These are phyloP conservation scores for Yamadazyma spencermartinsiae DNA, from an alignment of 1,139 yeast genomes.

Conservation along the genomic window DNA sequence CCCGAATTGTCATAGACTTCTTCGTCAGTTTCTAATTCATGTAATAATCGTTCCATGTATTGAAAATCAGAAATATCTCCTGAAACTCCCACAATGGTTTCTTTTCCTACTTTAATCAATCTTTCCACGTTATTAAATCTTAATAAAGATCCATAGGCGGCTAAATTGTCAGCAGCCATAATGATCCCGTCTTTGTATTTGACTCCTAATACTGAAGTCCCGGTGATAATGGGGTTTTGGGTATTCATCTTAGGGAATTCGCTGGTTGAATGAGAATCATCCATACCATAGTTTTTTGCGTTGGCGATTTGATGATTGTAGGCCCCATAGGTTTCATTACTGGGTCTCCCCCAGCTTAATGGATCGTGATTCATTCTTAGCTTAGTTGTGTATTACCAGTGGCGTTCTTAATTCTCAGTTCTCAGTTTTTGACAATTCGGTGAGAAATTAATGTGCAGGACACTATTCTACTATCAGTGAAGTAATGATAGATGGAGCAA, in stretches of 20 bases:
- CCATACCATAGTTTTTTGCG: constrained; percentile 28
- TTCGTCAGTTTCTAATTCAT: constrained; percentile 70
- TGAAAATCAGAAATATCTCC: constrained; percentile 97
- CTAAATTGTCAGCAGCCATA: constrained; percentile 93
- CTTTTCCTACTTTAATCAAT: constrained; percentile 75
- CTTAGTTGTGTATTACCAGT: neutral
- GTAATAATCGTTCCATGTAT: constrained; percentile 70
- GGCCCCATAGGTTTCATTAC: constrained; percentile 73
- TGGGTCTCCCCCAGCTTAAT: constrained; percentile 92
- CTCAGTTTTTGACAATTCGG: too few species aligned
- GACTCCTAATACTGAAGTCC: constrained; percentile 91
- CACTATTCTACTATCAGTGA: too few species aligned
- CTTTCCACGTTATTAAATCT: constrained; percentile 86
- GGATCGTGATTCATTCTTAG: constrained; percentile 92
- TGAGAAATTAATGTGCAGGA: neutral
- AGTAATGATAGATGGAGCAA: too few species aligned
- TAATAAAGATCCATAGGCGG: constrained; percentile 89
- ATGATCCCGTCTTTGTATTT: constrained; percentile 89
- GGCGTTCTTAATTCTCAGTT: constrained; percentile 1
- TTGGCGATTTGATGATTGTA: constrained; percentile 75
- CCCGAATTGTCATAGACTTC: constrained; percentile 81
- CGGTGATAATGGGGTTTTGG: constrained; percentile 93
- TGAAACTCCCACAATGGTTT: constrained; percentile 88
- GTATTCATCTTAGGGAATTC: constrained; percentile 79
- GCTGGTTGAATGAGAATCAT: constrained; percentile 4